phyloP scores from a whole-genome alignment of 257 asterid genomes.

The Plantago major region DNA sequence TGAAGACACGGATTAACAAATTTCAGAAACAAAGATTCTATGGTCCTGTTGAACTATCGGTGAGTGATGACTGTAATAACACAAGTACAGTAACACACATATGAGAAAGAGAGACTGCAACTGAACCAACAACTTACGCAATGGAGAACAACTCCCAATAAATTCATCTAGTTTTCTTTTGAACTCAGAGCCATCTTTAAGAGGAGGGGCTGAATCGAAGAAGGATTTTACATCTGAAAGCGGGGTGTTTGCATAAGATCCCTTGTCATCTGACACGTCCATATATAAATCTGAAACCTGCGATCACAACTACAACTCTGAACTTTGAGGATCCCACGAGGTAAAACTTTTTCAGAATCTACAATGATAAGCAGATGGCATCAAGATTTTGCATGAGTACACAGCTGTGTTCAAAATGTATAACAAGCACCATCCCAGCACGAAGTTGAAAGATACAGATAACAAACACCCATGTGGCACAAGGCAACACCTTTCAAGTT shows the following conservation, averaged over 20 bases:
- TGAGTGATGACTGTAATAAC: background rate
- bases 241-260: slow-evolving; percentile 33
- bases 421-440: slow-evolving; percentile 9
- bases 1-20: slow-evolving; percentile 24
- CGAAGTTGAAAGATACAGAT: slow-evolving; percentile 9
- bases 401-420: background rate
- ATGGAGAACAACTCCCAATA: slow-evolving; percentile 24
- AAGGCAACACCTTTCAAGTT: slow-evolving; percentile 9
- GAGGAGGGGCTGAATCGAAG: slow-evolving; percentile 86
- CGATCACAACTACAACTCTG: background rate
- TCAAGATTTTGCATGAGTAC: slow-evolving; percentile 2
- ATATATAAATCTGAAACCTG: slow-evolving; percentile 12
- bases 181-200: slow-evolving; percentile 54
- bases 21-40: slow-evolving; percentile 3
- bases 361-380: slow-evolving; percentile 9
- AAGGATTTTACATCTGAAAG: slow-evolving; percentile 47
- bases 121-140: slow-evolving; percentile 36
- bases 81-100: background rate
- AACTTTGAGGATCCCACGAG: slow-evolving; percentile 14
- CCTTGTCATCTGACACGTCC: slow-evolving; percentile 32
- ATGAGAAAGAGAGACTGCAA: no score
- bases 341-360: background rate
- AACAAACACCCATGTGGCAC: slow-evolving; percentile 2
- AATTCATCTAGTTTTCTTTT: slow-evolving; percentile 48
- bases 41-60: background rate